Evolutionary conservation across 2,329 filamentous ascomycete genomes (phyloP), one percentile per base, ranked within the genome.

Genomic region (Aspergillus cejpii): DNA sequence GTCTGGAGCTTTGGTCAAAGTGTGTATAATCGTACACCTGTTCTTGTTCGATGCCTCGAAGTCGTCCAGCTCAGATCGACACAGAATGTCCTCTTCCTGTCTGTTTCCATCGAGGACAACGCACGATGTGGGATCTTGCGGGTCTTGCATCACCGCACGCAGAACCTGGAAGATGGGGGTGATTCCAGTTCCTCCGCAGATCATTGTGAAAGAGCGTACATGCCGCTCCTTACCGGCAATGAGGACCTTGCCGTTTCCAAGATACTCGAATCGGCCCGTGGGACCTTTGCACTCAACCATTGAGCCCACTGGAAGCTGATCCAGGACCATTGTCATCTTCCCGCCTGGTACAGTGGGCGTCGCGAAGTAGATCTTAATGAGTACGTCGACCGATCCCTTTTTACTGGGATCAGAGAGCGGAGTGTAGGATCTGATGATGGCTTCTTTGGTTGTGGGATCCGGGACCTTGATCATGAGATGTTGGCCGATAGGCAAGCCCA

Each of bases 101-200:
- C 87, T 73, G 57, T 96, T 96, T 0, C 88, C 87, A 57, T 94
- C 76, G 0, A 96, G 70, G 0, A 96, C 74, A 1, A 84, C 68
- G 58, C 87, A 94, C 2, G 64, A 69, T 0, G 86, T 92, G 6
- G 64, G 53, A 58, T 91, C 86, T 0, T 71, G 62, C 1, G 62
- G 55, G 50, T 91, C 80, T 37, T 76, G 73, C 63, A 89, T 76
- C 0, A 94, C 78, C 0, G 86, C 84, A 5, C 86, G 74, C 41
- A 94, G 71, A 2, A 94, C 85, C 59, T 92, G 86, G 62, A 83
- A 92, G 51, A 95, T 86, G 0, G 90, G 90, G n/a, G 90, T 95
- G 58, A 96, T 85, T 1, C 90, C 90, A n/a, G 80, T 87, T 5
- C 90, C 90, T 11, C 78, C 90, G 56, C 87, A 92, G 24, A 95